Percentiles rank a stretch among this genome's conserved stretches.
Evolutionary conservation across 495 filamentous ascomycete species (phyloP).

Genomic region (Lasiosphaeriaceae sp.): DNA sequence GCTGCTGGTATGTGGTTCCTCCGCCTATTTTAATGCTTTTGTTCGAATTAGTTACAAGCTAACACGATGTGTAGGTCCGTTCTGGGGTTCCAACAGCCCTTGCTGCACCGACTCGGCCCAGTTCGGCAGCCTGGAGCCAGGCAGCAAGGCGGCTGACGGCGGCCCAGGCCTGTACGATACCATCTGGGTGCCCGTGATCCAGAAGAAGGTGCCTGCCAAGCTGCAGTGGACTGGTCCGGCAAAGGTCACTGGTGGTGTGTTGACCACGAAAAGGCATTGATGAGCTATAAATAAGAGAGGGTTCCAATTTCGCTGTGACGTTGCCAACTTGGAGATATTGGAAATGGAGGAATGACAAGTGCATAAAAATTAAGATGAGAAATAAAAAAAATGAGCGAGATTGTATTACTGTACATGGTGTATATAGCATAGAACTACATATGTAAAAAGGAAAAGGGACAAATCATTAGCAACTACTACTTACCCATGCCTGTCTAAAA

Average conservation of each 20-base stretch:
- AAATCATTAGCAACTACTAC: no score
- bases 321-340: no score
- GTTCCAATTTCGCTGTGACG: no score
- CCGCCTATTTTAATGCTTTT: not conserved
- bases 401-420: no score
- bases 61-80: conserved; percentile 32
- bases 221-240: conserved; percentile 39
- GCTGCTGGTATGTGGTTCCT: conserved; percentile 34
- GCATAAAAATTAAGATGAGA: no score
- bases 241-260: conserved; percentile 30
- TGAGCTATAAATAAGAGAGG: no score
- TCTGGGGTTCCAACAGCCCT: conserved; percentile 44
- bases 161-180: conserved; percentile 42
- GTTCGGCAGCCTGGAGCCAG: conserved; percentile 45
- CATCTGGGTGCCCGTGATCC: conserved; percentile 41
- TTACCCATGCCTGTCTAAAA: no score
- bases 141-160: conserved; percentile 41
- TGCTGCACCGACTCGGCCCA: conserved; percentile 45
- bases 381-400: no score
- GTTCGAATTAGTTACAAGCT: no score
- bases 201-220: conserved; percentile 39
- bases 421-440: no score
- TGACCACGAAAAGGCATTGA: conserved; percentile 6
- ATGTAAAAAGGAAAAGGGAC: no score
- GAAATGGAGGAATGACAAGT: no score